Base-by-base conservation (phyloP, 805 yeast species). In the Metschnikowia corniflorae region DNA sequence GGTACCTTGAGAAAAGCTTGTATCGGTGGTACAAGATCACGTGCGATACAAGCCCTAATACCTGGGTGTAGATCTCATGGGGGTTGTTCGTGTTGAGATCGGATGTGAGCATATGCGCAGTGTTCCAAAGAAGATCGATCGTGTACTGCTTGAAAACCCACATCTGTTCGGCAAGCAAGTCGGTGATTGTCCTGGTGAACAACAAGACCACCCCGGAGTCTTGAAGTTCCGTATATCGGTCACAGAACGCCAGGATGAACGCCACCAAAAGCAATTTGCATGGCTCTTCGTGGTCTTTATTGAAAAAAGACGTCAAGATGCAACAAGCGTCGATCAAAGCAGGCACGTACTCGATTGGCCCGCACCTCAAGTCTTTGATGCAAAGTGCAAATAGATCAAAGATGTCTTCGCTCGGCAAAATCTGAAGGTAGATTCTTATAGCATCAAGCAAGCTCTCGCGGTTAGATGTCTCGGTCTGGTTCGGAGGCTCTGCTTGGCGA, bases 1-100 rank as follows among this genome's bases (percentile, higher is more conserved):
- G 95, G 51, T 85, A 80, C 53, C 97, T 77, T 24, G 80, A 77
- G 0, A 81, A 68, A 14, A 89, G 61, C 50, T 87, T 74, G 53
- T 66, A 75, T 35, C 96, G 72, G 50, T 86, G 93, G 51, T 71
- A 71, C 18, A 86, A 61, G 7, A 89, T 55, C 2, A 85, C 60
- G 24, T 73, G 70, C 0, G 95, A 80, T 17, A 83, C 48, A 0
- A 78, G 60, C 36, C 73, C 74, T 5, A 78, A 65, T 3, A 75
- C 45, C 4, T 52, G 43, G 2, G 59, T 37, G 50, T 67, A 80
- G 2, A 65, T 33, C 20, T 39, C 40, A 6, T 36, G 26, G 4
- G 25, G 30, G 10, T 22, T 9, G 15, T 33, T 36, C 12, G 12
- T 27, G 21, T 31, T 31, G n/a, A 29, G 33, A n/a, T 31, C 32